These are phyloP conservation scores for Aspergillus fumigatiaffinis DNA, from an alignment of 2,329 filamentous ascomycete genomes.

Conservation along the genomic window DNA sequence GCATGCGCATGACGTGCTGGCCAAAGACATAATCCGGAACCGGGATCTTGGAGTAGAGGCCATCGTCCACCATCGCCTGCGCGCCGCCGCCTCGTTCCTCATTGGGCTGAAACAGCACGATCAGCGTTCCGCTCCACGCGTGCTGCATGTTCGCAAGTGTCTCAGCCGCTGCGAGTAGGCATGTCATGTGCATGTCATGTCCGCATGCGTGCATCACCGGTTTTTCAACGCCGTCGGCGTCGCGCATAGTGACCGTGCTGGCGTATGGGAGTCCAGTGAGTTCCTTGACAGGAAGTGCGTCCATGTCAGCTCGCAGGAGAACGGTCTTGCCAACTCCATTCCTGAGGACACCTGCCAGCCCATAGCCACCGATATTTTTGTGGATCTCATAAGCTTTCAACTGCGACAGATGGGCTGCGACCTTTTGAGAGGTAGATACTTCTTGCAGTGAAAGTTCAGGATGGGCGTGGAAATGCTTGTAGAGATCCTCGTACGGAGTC, in stretches of 20 bases:
- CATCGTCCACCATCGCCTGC: conserved; percentile 59
- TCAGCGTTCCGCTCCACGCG: conserved; percentile 59
- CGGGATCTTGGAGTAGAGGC: conserved; percentile 51
- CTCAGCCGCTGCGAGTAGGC: conserved; percentile 52
- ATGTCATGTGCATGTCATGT: conserved; percentile 59
- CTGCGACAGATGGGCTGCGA: conserved; percentile 41
- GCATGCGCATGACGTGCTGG: conserved; percentile 52
- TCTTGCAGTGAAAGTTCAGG: conserved; percentile 60
- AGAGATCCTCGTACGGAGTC: conserved; percentile 49
- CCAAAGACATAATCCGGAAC: conserved; percentile 55
- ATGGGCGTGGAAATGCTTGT: conserved; percentile 57
- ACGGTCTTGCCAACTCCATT: conserved; percentile 45
- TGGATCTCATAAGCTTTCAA: conserved; percentile 35
- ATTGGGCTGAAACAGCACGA: conserved; percentile 64
- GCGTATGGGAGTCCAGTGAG: conserved; percentile 47
- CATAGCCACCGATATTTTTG: conserved; percentile 45
- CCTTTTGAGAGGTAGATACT: conserved; percentile 47
- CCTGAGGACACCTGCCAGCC: conserved; percentile 40
- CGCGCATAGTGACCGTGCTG: conserved; percentile 43
- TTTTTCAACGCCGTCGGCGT: conserved; percentile 49
- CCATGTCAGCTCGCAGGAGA: conserved; percentile 48
- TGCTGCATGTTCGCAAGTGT: conserved; percentile 44
- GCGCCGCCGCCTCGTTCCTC: conserved; percentile 64
- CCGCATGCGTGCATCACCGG: conserved; percentile 61
- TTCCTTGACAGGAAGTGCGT: conserved; percentile 49